These are phyloP conservation scores for Fusarium mexicanum DNA, from an alignment of 2,329 filamentous ascomycete species.

Conservation along the genomic window DNA sequence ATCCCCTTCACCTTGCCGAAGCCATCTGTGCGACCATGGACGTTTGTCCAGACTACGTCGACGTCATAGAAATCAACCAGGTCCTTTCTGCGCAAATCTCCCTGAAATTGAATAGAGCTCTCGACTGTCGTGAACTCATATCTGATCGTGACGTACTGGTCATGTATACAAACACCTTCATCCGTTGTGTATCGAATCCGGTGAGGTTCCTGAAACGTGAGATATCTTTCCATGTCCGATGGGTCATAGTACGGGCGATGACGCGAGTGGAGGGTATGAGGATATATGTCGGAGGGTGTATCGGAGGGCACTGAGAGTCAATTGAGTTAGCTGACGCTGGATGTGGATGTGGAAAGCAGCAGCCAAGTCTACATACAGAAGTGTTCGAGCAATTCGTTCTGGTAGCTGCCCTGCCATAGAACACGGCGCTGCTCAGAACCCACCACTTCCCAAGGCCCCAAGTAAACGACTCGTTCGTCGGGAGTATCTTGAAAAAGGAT, in stretches of 20 bases:
- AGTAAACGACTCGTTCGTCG: constrained; percentile 60
- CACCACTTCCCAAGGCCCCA: constrained; percentile 64
- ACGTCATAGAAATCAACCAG: constrained; percentile 62
- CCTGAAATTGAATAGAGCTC: constrained; percentile 59
- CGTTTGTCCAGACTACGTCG: constrained; percentile 63
- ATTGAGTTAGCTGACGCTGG: constrained; percentile 6
- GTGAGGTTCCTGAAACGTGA: constrained; percentile 59
- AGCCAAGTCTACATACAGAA: constrained; percentile 52
- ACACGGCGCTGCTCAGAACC: constrained; percentile 59
- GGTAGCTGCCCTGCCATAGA: constrained; percentile 64
- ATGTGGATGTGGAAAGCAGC: neutral
- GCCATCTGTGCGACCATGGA: constrained; percentile 58
- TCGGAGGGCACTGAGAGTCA: constrained; percentile 55
- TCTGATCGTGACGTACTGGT: constrained; percentile 58
- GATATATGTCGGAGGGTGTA: constrained; percentile 55
- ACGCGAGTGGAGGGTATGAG: constrained; percentile 60
- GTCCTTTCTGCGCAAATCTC: constrained; percentile 59
- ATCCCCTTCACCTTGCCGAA: constrained; percentile 62
- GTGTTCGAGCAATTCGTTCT: constrained; percentile 62
- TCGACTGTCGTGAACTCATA: constrained; percentile 63
- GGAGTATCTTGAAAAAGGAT: constrained; percentile 61
- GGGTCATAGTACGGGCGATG: constrained; percentile 62
- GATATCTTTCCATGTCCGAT: constrained; percentile 59
- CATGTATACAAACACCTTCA: constrained; percentile 58
- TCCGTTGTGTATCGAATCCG: constrained; percentile 59